Evolutionary conservation across 2,329 filamentous ascomycete genomes (phyloP).

Genomic region (Nectriaceae sp.): DNA sequence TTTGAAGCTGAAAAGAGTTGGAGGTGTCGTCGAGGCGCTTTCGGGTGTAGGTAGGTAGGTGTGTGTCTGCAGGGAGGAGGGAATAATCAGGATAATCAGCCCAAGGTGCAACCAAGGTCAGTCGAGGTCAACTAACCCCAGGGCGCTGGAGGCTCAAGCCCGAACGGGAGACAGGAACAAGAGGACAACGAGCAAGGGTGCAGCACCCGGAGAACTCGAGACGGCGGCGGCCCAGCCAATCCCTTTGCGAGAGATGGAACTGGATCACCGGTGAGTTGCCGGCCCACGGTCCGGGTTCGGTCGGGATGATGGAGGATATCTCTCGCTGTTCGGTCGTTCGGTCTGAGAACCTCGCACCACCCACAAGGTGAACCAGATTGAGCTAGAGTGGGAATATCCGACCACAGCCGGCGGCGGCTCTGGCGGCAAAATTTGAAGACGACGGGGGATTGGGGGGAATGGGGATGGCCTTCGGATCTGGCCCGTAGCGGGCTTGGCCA

Average conservation of each 20-base stretch:
- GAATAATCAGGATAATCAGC: not conserved
- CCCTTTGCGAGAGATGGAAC: not conserved
- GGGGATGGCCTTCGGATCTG: too few relatives aligned
- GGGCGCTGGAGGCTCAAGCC: not conserved
- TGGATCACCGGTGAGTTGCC: slow-evolving; percentile 5
- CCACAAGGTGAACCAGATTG: slow-evolving; percentile 1
- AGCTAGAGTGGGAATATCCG: slow-evolving; percentile 2
- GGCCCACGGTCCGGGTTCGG: slow-evolving; percentile 21
- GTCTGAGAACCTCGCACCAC: not conserved
- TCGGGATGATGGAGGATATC: slow-evolving; percentile 11
- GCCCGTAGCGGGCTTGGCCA: too few relatives aligned
- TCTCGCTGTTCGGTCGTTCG: not conserved
- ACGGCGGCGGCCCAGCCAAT: not conserved
- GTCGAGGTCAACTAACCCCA: slow-evolving; percentile 18
- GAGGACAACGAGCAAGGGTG: not conserved
- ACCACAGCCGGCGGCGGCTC: slow-evolving; percentile 22
- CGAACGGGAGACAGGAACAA: not conserved
- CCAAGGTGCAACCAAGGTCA: slow-evolving; percentile 21
- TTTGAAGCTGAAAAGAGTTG: not conserved
- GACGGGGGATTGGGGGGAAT: too few relatives aligned
- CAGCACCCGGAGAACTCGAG: not conserved
- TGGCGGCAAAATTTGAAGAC: slow-evolving; percentile 23
- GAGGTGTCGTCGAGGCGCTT: not conserved
- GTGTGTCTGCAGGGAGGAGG: too few relatives aligned
- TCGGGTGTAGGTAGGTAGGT: too few relatives aligned